These are phyloP conservation scores for Boehmeria nivea DNA, from an alignment of 306 rosid species.

Conservation along the genomic window DNA sequence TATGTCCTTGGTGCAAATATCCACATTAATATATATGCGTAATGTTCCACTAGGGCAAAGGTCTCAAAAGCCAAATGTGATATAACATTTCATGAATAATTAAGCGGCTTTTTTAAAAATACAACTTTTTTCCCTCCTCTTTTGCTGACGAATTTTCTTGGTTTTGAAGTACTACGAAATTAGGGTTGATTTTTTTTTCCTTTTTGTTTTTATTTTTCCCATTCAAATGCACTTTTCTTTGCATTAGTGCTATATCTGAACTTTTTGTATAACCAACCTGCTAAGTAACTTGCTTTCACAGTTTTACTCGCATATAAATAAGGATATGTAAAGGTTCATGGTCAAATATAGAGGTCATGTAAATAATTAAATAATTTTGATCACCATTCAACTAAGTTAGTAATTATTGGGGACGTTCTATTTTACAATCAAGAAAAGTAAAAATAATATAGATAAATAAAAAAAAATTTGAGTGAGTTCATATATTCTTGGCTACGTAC, in stretches of 20 bases:
- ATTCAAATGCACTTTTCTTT: not conserved
- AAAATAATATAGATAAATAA: not conserved
- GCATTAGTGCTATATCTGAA: not conserved
- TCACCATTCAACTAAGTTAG: too few relatives aligned
- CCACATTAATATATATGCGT: constrained; percentile 17
- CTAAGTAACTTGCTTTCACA: constrained; percentile 4
- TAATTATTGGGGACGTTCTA: too few relatives aligned
- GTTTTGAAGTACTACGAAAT: too few relatives aligned
- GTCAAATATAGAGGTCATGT: too few relatives aligned
- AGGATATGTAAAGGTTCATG: not conserved
- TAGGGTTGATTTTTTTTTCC: too few relatives aligned
- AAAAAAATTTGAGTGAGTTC: not conserved
- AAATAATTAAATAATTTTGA: too few relatives aligned
- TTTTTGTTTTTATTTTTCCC: not conserved
- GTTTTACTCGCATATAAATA: not conserved
- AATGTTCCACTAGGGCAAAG: constrained; percentile 30
- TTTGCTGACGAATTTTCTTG: not conserved
- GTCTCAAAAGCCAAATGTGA: constrained; percentile 28
- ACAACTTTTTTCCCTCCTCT: not conserved
- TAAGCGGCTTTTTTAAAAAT: constrained; percentile 16
- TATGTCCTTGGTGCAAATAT: constrained; percentile 14
- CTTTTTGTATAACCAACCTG: constrained; percentile 11
- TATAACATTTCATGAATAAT: constrained; percentile 16
- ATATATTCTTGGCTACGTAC: not conserved
- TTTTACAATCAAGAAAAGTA: not conserved